Evolutionary conservation across 257 asterid species (phyloP).

Genomic region (Echites panduratus): DNA sequence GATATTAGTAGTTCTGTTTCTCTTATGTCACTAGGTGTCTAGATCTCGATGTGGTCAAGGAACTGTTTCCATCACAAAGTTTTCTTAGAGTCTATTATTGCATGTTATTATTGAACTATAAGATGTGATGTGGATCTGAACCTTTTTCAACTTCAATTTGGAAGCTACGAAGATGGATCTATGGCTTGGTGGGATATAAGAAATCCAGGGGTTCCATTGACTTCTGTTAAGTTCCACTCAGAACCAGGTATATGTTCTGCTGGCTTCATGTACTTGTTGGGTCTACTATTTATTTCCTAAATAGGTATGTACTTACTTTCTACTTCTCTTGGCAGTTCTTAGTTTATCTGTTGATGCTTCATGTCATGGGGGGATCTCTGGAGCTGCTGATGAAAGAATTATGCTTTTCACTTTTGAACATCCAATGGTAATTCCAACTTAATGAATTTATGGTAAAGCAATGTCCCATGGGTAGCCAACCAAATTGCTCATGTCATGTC

Average conservation of each 20-base stretch:
- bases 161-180: constrained; percentile 82
- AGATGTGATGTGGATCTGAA: constrained; percentile 1
- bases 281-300: background rate
- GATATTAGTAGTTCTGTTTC: background rate
- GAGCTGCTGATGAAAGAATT: constrained; percentile 80
- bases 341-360: constrained; percentile 53
- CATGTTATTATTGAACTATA: background rate
- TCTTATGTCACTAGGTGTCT: no score
- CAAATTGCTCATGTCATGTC: background rate
- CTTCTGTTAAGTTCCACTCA: constrained; percentile 69
- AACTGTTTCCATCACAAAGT: background rate
- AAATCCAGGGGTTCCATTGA: constrained; percentile 60
- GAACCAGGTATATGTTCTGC: constrained; percentile 43
- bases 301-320: background rate
- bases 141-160: constrained; percentile 7
- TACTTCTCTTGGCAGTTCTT: constrained; percentile 33
- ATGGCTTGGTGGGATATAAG: constrained; percentile 89
- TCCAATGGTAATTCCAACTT: constrained; percentile 25
- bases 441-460: background rate
- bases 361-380: constrained; percentile 73
- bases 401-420: constrained; percentile 62
- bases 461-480: background rate
- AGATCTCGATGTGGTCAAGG: background rate
- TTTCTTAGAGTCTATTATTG: background rate
- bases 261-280: background rate